phyloP scores from a whole-genome alignment of 1,284 basidiomycete genomes.

The Ganoderma lucidum region DNA sequence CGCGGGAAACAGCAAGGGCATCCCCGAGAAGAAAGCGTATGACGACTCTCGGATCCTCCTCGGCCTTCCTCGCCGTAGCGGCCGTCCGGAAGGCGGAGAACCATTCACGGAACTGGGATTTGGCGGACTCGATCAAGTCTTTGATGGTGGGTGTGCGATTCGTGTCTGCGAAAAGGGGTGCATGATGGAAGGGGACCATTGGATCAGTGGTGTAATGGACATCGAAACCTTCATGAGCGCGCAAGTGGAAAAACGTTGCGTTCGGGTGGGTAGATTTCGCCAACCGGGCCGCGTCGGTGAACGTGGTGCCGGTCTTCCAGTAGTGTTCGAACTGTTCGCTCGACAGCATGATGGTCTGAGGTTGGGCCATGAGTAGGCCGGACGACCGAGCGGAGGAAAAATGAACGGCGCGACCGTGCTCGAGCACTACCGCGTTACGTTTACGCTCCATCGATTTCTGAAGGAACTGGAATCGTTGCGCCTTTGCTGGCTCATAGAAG shows the following conservation, averaged over 20 bases:
- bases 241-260: constrained; percentile 56
- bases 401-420: not conserved
- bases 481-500: constrained; percentile 21
- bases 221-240: constrained; percentile 48
- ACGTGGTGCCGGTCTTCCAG: constrained; percentile 54
- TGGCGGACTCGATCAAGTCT: constrained; percentile 40
- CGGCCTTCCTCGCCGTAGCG: constrained; percentile 4
- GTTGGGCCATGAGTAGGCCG: not conserved
- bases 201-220: constrained; percentile 59
- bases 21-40: constrained; percentile 50
- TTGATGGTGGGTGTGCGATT: constrained; percentile 22
- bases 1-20: constrained; percentile 43
- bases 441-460: constrained; percentile 26
- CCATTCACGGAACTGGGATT: constrained; percentile 47
- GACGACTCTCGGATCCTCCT: constrained; percentile 15
- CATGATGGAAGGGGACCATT: constrained; percentile 55
- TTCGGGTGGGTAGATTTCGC: constrained; percentile 48
- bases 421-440: not conserved
- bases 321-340: constrained; percentile 35
- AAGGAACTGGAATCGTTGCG: constrained; percentile 24
- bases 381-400: not conserved
- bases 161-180: constrained; percentile 43
- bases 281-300: constrained; percentile 36
- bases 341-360: not conserved
- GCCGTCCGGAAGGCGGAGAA: constrained; percentile 42